Base-by-base conservation (phyloP, 441 rosid species). In the Adansonia grandidieri region DNA sequence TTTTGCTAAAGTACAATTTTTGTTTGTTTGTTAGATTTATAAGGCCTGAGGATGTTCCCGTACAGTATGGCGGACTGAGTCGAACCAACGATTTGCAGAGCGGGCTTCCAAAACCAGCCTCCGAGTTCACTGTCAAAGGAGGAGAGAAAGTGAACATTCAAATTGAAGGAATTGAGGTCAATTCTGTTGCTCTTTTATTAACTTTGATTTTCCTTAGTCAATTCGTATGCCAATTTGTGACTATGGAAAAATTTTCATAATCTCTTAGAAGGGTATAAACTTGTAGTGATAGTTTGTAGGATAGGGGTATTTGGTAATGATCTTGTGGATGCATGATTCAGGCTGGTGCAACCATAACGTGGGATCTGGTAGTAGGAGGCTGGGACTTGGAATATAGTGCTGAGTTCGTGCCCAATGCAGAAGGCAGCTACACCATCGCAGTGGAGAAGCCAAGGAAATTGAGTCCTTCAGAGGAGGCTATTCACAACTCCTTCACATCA, bases 381-480 rank as follows among this genome's bases (percentile, higher is more conserved):
- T 96, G 98, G 99, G 99, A 96, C 17, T 79, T 96, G 85, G 98
- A 96, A 77, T 96, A 96, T 86, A 91, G 93, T 13, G 97, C 97
- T 19, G 99, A 96, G 84, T 96, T 93, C 69, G 91, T 93, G 73
- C 98, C 99, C 9, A 88, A 83, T 24, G 93, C 91, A 0, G 89
- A 87, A 78, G 94, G 85, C 17, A 87, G 97, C 87, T 94, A 94
- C 85, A 84, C 88, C 7, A 87, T 96, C 1, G 96, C 95, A 0
- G 98, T 96, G 0, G 97, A 94, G 87, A 96, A 90, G 80, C 83
- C 89, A 0, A 87, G 88, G 80, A 90, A 87, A 77, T 63, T 94
- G 76, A 78, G 79, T 42, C 77, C 89, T 0, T 63, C 85, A 0
- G 95, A 96, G 66, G 98, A 92, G 75, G 96, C 98, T 0, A 81